phyloP scores from a whole-genome alignment of 2,329 filamentous ascomycete genomes.

The Fusarium heterosporum region DNA sequence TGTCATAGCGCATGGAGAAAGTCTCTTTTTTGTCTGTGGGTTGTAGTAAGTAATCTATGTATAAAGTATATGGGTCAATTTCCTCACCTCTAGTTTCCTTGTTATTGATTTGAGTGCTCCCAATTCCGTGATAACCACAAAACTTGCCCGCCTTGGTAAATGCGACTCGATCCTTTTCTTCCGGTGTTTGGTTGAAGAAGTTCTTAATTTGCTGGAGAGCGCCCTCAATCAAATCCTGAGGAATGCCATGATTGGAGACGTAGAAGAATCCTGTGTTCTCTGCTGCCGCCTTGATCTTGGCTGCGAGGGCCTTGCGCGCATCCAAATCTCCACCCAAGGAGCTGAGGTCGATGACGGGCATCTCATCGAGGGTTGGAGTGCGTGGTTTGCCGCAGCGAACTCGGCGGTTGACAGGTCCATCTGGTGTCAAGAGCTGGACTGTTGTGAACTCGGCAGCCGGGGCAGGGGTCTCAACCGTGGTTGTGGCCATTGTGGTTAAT shows the following conservation, averaged over 20 bases:
- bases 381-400: conserved; percentile 13
- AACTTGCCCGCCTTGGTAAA: conserved; percentile 20
- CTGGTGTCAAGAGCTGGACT: conserved; percentile 8
- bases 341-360: conserved; percentile 15
- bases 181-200: neutral
- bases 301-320: neutral
- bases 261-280: conserved; percentile 12
- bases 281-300: neutral
- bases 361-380: conserved; percentile 6
- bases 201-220: neutral
- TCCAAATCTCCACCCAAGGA: neutral
- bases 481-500: neutral
- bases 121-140: conserved; percentile 13
- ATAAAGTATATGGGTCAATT: accelerated
- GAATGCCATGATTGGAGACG: neutral
- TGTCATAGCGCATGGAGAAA: conserved; percentile 21
- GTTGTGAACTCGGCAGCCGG: neutral
- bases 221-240: neutral
- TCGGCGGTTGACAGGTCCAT: conserved; percentile 14
- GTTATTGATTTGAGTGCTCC: conserved; percentile 16
- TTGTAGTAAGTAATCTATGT: neutral
- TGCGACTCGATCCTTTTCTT: conserved; percentile 3
- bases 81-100: conserved; percentile 4
- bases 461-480: neutral
- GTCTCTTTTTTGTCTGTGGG: conserved; percentile 10